Evolutionary conservation across 2,329 filamentous ascomycete species (phyloP), one percentile per base, ranked within the genome.

Genomic region (Exophiala calicioides): DNA sequence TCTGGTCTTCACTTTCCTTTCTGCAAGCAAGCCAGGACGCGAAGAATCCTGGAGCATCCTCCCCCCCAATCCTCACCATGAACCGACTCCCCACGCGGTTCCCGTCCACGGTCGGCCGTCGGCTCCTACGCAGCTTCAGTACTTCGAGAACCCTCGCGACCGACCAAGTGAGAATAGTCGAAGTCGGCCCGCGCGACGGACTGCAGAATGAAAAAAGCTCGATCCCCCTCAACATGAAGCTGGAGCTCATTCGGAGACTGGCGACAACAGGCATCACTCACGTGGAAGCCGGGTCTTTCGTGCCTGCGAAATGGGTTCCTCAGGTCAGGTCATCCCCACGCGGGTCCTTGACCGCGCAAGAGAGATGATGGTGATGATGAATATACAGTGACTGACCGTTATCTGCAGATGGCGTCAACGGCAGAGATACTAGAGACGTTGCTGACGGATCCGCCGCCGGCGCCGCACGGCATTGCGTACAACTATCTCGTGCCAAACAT

Each of bases 401-500:
- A 5, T 20, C 12, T 9, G 19, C 49, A 83, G 80, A 85, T 85
- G 81, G 81, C 79, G 10, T 82, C 80, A 49, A 83, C 81, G 6
- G 73, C 79, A 33, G 73, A 81, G 47, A 81, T 84, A 16, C 74
- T 83, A 23, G 69, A 79, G 44, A 68, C 75, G 35, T 65, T 82
- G 23, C 67, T 82, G 42, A 62, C 68, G 39, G 65, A 66, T 5
- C 73, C 78, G 5, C 79, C 79, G 2, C 58, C 66, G 41, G 73
- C 78, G 3, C 60, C 71, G 10, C 62, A 71, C 39, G 69, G 74
- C 3, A 76, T 84, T 40, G 78, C 77, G 37, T 85, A 84, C 64
- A 82, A 84, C 65, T 85, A 80, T 68, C 77, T 85, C 4, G 74
- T 84, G 1, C 81, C 81, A 1, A 85, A 85, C 52, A 72, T 75